phyloP scores from a whole-genome alignment of 2,329 filamentous ascomycete genomes.

The Pseudogymnoascus sp. region DNA sequence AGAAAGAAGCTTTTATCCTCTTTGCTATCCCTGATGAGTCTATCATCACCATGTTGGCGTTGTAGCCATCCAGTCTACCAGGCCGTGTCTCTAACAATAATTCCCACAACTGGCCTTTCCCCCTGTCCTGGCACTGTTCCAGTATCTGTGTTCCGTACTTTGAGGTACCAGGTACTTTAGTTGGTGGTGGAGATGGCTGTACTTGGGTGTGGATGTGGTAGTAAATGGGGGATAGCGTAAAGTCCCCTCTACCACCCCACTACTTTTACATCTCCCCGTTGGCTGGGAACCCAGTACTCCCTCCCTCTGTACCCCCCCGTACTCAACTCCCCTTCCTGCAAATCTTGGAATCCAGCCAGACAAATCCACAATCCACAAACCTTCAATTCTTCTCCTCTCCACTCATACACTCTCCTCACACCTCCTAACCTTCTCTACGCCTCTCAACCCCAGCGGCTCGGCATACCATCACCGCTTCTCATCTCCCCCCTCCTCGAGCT shows the following conservation, averaged over 20 bases:
- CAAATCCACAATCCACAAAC: not conserved
- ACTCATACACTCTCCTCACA: not conserved
- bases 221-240: not conserved
- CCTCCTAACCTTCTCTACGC: not conserved
- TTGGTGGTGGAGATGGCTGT: not conserved
- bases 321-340: not conserved
- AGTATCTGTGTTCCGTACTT: not conserved
- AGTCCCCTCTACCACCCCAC: not conserved
- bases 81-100: not conserved
- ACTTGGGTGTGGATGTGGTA: not conserved
- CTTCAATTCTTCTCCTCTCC: not conserved
- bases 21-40: not conserved
- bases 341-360: slow-evolving; percentile 7
- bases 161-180: not conserved
- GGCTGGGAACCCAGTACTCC: not conserved
- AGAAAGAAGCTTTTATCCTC: not conserved
- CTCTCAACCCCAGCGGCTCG: not conserved
- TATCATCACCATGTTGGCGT: not conserved
- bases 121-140: not conserved
- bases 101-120: not conserved
- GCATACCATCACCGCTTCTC: not conserved
- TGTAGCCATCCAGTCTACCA: not conserved
- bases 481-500: not conserved
- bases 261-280: not conserved
- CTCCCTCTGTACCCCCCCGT: not conserved